Conservation (phyloP, 2,329 filamentous ascomycete genomes). For the Aspergillus japonicus region DNA sequence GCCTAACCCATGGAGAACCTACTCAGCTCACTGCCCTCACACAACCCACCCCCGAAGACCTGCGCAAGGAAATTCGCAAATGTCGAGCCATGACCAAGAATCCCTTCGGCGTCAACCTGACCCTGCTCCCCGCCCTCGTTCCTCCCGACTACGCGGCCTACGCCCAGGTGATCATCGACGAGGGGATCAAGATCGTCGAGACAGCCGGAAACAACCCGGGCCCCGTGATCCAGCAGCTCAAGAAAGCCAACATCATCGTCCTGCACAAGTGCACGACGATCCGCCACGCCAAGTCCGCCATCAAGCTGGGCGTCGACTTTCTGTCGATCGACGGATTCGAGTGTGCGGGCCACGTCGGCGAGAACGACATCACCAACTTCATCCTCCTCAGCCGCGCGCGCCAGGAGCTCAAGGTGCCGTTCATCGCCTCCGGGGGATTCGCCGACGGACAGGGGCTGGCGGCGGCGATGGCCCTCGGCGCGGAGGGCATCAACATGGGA, state of each 20-base stretch:
- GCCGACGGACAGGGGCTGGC: conserved; percentile 92
- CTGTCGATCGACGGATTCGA: conserved; percentile 97
- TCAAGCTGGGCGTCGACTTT: conserved; percentile 95
- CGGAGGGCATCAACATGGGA: conserved; percentile 97
- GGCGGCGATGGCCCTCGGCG: conserved; percentile 83
- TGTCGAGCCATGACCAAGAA: conserved; percentile 68
- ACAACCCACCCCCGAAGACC: conserved; percentile 85
- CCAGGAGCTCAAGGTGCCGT: conserved; percentile 80
- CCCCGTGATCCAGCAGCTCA: conserved; percentile 85
- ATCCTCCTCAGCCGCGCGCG: conserved; percentile 76
- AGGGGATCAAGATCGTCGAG: conserved; percentile 88
- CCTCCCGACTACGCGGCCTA: conserved; percentile 92
- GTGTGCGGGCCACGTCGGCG: conserved; percentile 70
- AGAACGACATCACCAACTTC: conserved; percentile 55
- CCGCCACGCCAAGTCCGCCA: conserved; percentile 82
- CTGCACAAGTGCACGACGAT: conserved; percentile 98
- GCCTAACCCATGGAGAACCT: neutral
- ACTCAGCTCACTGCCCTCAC: conserved; percentile 63
- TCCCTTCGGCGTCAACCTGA: conserved; percentile 89
- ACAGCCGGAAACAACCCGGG: conserved; percentile 89
- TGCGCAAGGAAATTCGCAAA: conserved; percentile 88
- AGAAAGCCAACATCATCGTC: conserved; percentile 73
- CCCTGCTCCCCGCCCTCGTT: conserved; percentile 82
- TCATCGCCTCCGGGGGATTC: conserved; percentile 94
- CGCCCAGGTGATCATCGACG: conserved; percentile 87